Conservation (phyloP, 208 protist genomes). For the Leishmania martiniquensis region DNA sequence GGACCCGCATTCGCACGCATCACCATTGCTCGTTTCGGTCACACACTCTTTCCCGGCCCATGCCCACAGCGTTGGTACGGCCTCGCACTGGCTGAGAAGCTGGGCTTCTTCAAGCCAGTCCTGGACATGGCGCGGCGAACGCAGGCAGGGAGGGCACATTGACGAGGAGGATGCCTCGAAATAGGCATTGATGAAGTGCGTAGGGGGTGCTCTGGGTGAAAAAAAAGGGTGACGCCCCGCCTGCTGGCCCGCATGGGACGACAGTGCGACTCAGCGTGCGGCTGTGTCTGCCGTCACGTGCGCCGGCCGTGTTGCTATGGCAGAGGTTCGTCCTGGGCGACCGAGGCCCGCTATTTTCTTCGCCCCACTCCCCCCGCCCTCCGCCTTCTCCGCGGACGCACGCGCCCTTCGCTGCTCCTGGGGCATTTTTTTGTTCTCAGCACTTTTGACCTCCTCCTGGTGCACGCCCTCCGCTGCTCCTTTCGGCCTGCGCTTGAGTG, state of each 20-base stretch:
- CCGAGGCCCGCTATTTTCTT: neutral
- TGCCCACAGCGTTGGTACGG: slow-evolving; percentile 66
- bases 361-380: neutral
- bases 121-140: slow-evolving; percentile 35
- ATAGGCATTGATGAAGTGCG: too few relatives aligned
- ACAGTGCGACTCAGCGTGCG: neutral
- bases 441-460: too few relatives aligned
- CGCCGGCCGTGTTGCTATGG: neutral
- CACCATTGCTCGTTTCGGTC: slow-evolving; percentile 32
- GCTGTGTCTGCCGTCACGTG: neutral
- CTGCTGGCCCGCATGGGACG: neutral
- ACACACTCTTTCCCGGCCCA: slow-evolving; percentile 50
- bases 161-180: neutral
- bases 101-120: slow-evolving; percentile 55
- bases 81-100: slow-evolving; percentile 47
- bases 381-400: neutral
- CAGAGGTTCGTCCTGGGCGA: neutral
- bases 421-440: too few relatives aligned
- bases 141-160: neutral
- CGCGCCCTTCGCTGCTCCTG: neutral
- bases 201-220: neutral
- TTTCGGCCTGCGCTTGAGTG: neutral
- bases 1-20: slow-evolving; percentile 4
- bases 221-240: neutral
- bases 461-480: too few relatives aligned